phyloP scores from a whole-genome alignment of 306 rosid species.

The Erythrophleum fordii region DNA sequence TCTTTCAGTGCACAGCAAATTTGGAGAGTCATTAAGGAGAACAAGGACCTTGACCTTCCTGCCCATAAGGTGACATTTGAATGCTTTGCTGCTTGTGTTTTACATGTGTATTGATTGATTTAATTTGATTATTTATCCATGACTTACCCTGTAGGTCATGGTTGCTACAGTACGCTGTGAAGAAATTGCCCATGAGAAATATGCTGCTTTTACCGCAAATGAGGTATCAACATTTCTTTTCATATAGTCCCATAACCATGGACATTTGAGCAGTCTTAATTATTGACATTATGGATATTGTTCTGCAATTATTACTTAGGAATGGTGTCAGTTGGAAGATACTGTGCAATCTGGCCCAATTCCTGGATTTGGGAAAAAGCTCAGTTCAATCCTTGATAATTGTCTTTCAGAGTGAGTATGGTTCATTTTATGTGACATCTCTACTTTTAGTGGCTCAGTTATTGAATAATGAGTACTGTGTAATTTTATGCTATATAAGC shows the following conservation, averaged over 20 bases:
- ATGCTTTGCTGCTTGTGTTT: conserved; percentile 23
- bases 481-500: conserved; percentile 12
- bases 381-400: conserved; percentile 56
- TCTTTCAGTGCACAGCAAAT: conserved; percentile 87
- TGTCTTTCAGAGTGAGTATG: conserved; percentile 71
- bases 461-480: conserved; percentile 5
- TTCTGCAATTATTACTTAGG: conserved; percentile 50
- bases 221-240: conserved; percentile 53
- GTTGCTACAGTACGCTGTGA: conserved; percentile 97
- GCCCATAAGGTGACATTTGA: conserved; percentile 77
- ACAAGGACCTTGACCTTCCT: conserved; percentile 94
- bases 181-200: conserved; percentile 84
- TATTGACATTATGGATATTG: conserved; percentile 15
- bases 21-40: conserved; percentile 90
- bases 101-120: conserved; percentile 22
- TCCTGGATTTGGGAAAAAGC: conserved; percentile 77
- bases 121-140: conserved; percentile 21
- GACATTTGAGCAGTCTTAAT: background rate
- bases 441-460: conserved; percentile 1
- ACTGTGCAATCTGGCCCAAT: conserved; percentile 59
- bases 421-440: conserved; percentile 31
- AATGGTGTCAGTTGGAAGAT: conserved; percentile 71
- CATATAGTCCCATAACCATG: background rate
- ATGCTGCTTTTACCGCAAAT: conserved; percentile 58
- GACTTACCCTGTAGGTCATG: conserved; percentile 67